A percentile compares a stretch with the other conserved stretches of the same genome.
These are phyloP conservation scores for bread wheat (Triticum aestivum) DNA, from an alignment of 176 grass and related monocot species.

Conservation along the genomic window DNA sequence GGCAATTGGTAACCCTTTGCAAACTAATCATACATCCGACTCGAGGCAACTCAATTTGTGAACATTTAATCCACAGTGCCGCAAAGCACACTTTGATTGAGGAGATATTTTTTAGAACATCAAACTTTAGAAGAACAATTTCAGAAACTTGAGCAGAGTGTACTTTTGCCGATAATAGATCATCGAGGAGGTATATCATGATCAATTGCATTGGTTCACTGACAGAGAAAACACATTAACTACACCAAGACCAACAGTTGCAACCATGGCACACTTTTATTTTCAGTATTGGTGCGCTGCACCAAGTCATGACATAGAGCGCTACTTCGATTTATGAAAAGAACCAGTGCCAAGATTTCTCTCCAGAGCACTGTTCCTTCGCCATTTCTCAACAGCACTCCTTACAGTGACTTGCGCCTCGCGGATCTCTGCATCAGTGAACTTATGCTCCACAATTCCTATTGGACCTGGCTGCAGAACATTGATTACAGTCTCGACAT, in stretches of 20 bases:
- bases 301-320: neutral
- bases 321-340: constrained; percentile 29
- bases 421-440: constrained; percentile 57
- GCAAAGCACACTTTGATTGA: neutral
- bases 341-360: constrained; percentile 25
- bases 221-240: neutral
- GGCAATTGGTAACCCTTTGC: neutral
- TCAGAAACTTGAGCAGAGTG: neutral
- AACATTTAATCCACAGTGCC: neutral
- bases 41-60: neutral
- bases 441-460: constrained; percentile 85
- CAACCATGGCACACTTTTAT: neutral
- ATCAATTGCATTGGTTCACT: neutral
- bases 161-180: neutral
- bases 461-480: constrained; percentile 80
- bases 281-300: neutral
- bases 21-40: neutral
- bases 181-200: neutral
- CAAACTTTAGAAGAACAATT: neutral
- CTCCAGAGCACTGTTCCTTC: constrained; percentile 43
- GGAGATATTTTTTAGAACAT: neutral
- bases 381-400: constrained; percentile 67
- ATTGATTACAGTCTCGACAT: constrained; percentile 86
- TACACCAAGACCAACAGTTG: neutral
- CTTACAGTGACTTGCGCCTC: constrained; percentile 55